Conservation (phyloP, 345 rosid species). For the Eucalyptus dawsonii region DNA sequence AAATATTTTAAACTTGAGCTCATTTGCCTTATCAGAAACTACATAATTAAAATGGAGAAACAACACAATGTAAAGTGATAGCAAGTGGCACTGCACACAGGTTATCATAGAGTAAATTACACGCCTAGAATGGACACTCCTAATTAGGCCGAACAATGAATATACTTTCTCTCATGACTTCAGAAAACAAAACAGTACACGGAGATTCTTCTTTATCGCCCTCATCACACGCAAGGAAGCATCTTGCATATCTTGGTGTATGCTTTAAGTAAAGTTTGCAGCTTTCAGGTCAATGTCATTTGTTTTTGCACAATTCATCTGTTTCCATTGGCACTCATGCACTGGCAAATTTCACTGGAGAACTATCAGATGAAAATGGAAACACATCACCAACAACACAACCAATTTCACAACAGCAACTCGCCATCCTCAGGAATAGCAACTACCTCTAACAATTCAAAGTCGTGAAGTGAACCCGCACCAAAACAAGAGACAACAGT, state of each 20-base stretch:
- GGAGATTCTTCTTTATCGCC: neutral
- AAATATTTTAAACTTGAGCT: neutral
- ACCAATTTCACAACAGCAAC: neutral
- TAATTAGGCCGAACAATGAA: too few relatives aligned
- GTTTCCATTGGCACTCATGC: neutral
- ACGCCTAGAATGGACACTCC: too few relatives aligned
- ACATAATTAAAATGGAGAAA: too few relatives aligned
- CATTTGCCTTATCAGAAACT: neutral
- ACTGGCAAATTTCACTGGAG: neutral
- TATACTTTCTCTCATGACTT: too few relatives aligned
- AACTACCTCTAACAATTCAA: too few relatives aligned
- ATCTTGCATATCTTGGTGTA: neutral
- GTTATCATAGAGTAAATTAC: too few relatives aligned
- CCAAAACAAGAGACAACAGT: too few relatives aligned
- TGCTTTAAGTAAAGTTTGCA: neutral
- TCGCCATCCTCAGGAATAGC: too few relatives aligned
- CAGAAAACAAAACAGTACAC: too few relatives aligned
- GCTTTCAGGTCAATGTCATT: neutral
- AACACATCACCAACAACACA: neutral
- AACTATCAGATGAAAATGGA: neutral
- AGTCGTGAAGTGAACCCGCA: accelerated
- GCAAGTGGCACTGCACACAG: too few relatives aligned
- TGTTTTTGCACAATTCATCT: neutral
- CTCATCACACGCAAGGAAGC: neutral
- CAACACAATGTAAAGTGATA: too few relatives aligned